Evolutionary conservation across 345 rosid species (phyloP).

Genomic region (Ricinus communis): DNA sequence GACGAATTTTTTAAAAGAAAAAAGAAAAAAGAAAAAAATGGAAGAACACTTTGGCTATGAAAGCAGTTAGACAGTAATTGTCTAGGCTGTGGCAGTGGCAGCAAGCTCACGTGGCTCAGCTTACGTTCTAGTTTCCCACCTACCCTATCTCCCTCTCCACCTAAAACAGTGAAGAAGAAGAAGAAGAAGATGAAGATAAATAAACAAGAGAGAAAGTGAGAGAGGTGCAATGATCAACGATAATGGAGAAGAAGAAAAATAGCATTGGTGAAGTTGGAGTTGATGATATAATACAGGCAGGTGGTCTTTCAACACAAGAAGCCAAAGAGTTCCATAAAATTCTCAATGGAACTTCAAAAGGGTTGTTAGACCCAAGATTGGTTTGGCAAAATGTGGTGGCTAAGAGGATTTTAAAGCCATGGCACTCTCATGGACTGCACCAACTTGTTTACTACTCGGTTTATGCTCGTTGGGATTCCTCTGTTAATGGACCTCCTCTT

Average conservation of each 20-base stretch:
- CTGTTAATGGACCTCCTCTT: constrained; percentile 67
- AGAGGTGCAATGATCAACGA: constrained; percentile 20
- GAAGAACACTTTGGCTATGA: too few relatives aligned
- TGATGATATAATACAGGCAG: constrained; percentile 51
- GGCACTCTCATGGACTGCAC: constrained; percentile 67
- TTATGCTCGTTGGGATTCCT: constrained; percentile 66
- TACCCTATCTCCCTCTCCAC: not conserved
- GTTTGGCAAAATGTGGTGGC: constrained; percentile 60
- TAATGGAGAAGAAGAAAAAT: constrained; percentile 16
- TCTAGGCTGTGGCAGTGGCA: too few relatives aligned
- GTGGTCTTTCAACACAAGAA: constrained; percentile 50
- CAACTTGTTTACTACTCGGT: constrained; percentile 69
- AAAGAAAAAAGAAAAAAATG: too few relatives aligned
- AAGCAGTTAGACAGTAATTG: too few relatives aligned
- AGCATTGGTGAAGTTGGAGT: constrained; percentile 42
- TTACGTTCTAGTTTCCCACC: not conserved
- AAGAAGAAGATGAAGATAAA: too few relatives aligned
- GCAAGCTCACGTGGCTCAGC: too few relatives aligned
- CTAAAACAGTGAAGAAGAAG: not conserved
- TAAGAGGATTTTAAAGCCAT: constrained; percentile 56
- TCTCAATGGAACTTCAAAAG: constrained; percentile 32
- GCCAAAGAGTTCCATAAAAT: constrained; percentile 40
- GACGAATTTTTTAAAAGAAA: too few relatives aligned
- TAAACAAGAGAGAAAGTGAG: not conserved
- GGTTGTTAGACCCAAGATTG: constrained; percentile 43